Percentiles rank a stretch among this genome's conserved stretches.
These are phyloP conservation scores for Diaporthe sp. DNA, from an alignment of 2,329 filamentous ascomycete species.

Conservation along the genomic window DNA sequence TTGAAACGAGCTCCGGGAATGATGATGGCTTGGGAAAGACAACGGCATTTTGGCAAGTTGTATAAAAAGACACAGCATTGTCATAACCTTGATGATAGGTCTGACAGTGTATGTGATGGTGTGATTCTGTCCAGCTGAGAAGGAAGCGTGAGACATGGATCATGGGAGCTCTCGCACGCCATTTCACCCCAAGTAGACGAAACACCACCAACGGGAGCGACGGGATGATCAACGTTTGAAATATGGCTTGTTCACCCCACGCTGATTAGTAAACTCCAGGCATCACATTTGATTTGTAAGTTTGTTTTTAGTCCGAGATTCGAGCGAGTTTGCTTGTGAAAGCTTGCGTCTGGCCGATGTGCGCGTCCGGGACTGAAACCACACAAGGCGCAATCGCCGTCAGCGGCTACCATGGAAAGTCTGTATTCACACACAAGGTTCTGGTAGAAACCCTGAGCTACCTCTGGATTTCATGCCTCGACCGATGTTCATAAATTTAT, in stretches of 20 bases:
- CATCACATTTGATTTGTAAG: not conserved
- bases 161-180: slow-evolving; percentile 15
- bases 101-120: not conserved
- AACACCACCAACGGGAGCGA: slow-evolving; percentile 13
- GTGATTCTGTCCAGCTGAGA: slow-evolving; percentile 6
- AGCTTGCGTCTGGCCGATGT: not conserved
- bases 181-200: slow-evolving; percentile 16
- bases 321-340: not conserved
- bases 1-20: not conserved
- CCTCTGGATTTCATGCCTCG: not conserved
- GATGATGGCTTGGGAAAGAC: too few relatives aligned
- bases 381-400: not conserved
- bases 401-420: not conserved
- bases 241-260: not conserved
- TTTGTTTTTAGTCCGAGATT: not conserved
- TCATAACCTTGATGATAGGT: not conserved
- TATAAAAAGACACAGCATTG: not conserved
- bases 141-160: slow-evolving; percentile 11
- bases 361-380: not conserved
- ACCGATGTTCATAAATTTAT: not conserved
- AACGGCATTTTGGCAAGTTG: not conserved
- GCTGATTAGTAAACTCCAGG: not conserved
- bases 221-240: slow-evolving; percentile 15
- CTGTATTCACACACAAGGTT: not conserved
- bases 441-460: not conserved